Conservation (phyloP, 1,284 basidiomycete species). For the Fomitopsis palustris region DNA sequence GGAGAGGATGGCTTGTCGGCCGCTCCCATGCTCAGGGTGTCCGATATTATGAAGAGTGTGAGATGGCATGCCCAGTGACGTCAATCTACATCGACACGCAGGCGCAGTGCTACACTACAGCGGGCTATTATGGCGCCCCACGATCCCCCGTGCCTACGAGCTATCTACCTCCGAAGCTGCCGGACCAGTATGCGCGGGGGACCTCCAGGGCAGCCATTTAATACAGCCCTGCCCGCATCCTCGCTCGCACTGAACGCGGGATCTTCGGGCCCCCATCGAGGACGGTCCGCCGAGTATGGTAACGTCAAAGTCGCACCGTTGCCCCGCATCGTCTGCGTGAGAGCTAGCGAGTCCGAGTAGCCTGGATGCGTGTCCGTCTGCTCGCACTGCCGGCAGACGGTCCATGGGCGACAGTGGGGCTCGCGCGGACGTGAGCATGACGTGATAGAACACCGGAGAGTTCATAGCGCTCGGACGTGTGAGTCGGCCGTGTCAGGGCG, state of each 20-base stretch:
- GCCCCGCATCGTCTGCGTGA: conserved; percentile 3
- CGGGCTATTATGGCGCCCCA: not conserved
- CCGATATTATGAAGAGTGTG: not conserved
- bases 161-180: conserved; percentile 2
- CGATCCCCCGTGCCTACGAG: not conserved
- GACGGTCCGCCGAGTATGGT: not conserved
- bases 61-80: conserved; percentile 2
- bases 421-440: conserved; percentile 2
- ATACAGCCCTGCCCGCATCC: not conserved
- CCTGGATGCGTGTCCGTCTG: not conserved
- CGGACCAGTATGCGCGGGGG: not conserved
- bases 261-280: conserved; percentile 5
- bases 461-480: conserved; percentile 6
- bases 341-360: not conserved
- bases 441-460: conserved; percentile 6
- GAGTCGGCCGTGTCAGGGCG: conserved; percentile 1
- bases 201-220: not conserved
- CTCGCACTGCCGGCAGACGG: not conserved
- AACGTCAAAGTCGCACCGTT: conserved; percentile 2
- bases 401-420: not conserved
- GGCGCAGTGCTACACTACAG: not conserved
- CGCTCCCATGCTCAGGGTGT: not conserved
- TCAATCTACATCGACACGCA: not conserved
- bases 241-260: conserved; percentile 6
- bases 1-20: not conserved